Conservation (phyloP, 73 alveolate species). For the Paramecium sonneborni region DNA sequence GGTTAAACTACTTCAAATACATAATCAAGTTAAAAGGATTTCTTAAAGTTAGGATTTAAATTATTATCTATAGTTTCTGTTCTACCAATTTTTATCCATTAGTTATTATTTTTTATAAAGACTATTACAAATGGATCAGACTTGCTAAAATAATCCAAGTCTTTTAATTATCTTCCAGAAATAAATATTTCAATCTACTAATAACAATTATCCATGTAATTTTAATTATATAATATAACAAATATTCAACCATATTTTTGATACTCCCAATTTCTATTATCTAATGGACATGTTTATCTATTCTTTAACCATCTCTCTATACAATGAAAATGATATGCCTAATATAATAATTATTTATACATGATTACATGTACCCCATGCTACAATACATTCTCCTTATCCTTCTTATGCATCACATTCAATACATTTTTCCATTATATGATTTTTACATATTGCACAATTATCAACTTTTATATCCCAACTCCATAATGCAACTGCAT, state of each 20-base stretch:
- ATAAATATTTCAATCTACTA: slow-evolving; percentile 67
- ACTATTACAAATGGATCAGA: slow-evolving; percentile 73
- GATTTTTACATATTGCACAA: slow-evolving; percentile 98
- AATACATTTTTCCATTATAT: slow-evolving; percentile 80
- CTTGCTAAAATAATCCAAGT: slow-evolving; percentile 67
- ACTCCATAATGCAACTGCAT: slow-evolving; percentile 95
- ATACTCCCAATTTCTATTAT: slow-evolving; percentile 64
- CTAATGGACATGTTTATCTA: slow-evolving; percentile 78
- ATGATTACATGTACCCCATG: slow-evolving; percentile 99
- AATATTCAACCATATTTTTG: slow-evolving; percentile 58
- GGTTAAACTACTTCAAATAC: slow-evolving; percentile 56
- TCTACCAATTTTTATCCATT: slow-evolving; percentile 62
- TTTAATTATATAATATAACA: background rate
- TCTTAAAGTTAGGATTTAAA: slow-evolving; percentile 77
- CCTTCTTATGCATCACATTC: slow-evolving; percentile 97
- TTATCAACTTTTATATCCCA: slow-evolving; percentile 97
- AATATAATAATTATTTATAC: background rate
- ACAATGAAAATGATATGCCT: slow-evolving; percentile 96
- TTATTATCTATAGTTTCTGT: slow-evolving; percentile 71
- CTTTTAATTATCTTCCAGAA: slow-evolving; percentile 72
- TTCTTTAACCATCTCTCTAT: slow-evolving; percentile 98
- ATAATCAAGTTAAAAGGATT: slow-evolving; percentile 47
- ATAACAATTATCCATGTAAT: slow-evolving; percentile 2
- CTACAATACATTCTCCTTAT: slow-evolving; percentile 95
- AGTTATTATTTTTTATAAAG: slow-evolving; percentile 3